Conservation (phyloP, 2,329 filamentous ascomycete species). For the Fusarium proliferatum region DNA sequence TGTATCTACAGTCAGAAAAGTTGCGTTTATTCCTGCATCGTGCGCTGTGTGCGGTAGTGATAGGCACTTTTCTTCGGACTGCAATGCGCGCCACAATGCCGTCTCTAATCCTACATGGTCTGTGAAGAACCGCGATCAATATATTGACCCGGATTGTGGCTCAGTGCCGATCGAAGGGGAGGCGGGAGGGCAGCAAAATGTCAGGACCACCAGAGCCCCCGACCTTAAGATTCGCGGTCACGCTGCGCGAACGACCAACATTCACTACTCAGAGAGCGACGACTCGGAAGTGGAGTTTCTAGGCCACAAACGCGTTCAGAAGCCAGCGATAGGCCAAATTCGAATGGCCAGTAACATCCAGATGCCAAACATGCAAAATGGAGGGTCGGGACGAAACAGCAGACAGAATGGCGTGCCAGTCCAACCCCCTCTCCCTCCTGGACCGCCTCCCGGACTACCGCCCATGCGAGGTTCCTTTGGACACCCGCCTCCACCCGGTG, state of each 20-base stretch:
- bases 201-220: conserved; percentile 38
- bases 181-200: conserved; percentile 36
- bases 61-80: conserved; percentile 69
- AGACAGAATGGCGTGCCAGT: conserved; percentile 32
- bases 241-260: conserved; percentile 50
- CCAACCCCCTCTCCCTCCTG: conserved; percentile 54
- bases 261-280: conserved; percentile 60
- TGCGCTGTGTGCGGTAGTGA: conserved; percentile 67
- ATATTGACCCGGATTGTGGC: conserved; percentile 59
- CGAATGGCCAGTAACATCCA: conserved; percentile 56
- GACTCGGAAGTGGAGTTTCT: conserved; percentile 60
- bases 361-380: conserved; percentile 45
- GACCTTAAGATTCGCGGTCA: conserved; percentile 51
- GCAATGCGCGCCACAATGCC: conserved; percentile 48
- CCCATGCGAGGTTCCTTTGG: conserved; percentile 35
- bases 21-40: conserved; percentile 60
- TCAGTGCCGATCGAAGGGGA: conserved; percentile 53
- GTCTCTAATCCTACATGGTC: conserved; percentile 63
- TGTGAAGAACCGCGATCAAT: conserved; percentile 59
- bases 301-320: conserved; percentile 49
- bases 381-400: conserved; percentile 26
- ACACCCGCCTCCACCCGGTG: conserved; percentile 42
- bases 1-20: conserved; percentile 56
- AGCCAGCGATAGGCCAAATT: conserved; percentile 50
- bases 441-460: conserved; percentile 49